These are phyloP conservation scores for Lentinula sp. DNA, from an alignment of 768 basidiomycete genomes.

Conservation along the genomic window DNA sequence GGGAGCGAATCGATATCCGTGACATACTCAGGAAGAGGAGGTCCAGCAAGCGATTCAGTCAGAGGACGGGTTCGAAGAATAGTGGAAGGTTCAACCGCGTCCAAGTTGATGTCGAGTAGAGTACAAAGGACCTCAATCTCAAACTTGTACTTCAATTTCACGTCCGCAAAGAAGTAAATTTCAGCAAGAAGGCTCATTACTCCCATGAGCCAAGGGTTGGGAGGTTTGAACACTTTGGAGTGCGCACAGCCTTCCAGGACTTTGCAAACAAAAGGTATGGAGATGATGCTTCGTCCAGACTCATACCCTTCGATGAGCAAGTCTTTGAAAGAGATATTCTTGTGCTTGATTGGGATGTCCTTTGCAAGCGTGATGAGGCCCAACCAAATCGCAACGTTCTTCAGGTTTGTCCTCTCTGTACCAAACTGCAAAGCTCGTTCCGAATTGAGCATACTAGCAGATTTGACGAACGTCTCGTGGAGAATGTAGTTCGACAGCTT, in stretches of 20 bases:
- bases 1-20: conserved; percentile 75
- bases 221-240: conserved; percentile 90
- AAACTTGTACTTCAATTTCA: conserved; percentile 96
- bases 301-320: conserved; percentile 96
- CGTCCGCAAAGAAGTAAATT: conserved; percentile 94
- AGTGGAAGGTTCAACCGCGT: conserved; percentile 75
- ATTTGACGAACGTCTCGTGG: conserved; percentile 92
- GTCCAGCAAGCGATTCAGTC: conserved; percentile 47
- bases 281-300: conserved; percentile 82
- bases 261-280: conserved; percentile 98
- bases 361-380: conserved; percentile 90
- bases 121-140: conserved; percentile 98
- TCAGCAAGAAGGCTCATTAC: conserved; percentile 89
- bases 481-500: conserved; percentile 69
- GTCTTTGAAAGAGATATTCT: conserved; percentile 94
- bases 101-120: conserved; percentile 81
- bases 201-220: conserved; percentile 98
- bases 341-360: conserved; percentile 88
- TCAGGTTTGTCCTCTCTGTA: conserved; percentile 79
- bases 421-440: conserved; percentile 85
- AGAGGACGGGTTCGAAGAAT: conserved; percentile 75
- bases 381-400: conserved; percentile 94
- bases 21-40: conserved; percentile 73
- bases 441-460: conserved; percentile 80
- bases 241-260: conserved; percentile 85